Evolutionary conservation across 176 grass and related monocot genomes (phyloP).

Genomic region (Oryza longistaminata): DNA sequence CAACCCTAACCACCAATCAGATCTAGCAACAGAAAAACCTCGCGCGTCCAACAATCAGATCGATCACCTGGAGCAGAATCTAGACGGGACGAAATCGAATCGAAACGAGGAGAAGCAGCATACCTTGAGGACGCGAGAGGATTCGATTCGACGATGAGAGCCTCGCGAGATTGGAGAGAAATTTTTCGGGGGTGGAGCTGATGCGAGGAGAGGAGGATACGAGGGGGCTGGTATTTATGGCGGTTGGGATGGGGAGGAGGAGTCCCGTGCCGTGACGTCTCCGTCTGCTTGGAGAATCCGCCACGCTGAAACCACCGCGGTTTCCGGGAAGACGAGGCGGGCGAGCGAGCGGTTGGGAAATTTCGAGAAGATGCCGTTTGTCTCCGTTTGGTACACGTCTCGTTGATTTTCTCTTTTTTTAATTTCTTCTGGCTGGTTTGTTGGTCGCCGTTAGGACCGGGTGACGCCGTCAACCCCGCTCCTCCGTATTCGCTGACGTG

Average conservation of each 20-base stretch:
- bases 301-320: background rate
- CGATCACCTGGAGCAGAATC: background rate
- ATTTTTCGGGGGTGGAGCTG: background rate
- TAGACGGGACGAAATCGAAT: background rate
- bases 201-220: background rate
- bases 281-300: background rate
- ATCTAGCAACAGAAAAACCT: background rate
- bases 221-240: conserved; percentile 13
- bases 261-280: conserved; percentile 38
- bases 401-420: background rate
- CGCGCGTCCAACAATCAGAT: background rate
- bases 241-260: background rate
- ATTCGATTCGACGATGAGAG: background rate
- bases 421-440: background rate
- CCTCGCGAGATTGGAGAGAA: background rate
- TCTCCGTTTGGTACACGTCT: background rate
- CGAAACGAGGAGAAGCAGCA: background rate
- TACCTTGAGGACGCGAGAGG: conserved; percentile 29
- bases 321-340: background rate
- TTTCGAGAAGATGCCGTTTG: background rate
- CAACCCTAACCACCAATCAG: no score
- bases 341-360: background rate
- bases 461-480: background rate
- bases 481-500: background rate
- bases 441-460: background rate